Conservation (phyloP, 2,329 filamentous ascomycete species). For the Xylariaceae sp. region DNA sequence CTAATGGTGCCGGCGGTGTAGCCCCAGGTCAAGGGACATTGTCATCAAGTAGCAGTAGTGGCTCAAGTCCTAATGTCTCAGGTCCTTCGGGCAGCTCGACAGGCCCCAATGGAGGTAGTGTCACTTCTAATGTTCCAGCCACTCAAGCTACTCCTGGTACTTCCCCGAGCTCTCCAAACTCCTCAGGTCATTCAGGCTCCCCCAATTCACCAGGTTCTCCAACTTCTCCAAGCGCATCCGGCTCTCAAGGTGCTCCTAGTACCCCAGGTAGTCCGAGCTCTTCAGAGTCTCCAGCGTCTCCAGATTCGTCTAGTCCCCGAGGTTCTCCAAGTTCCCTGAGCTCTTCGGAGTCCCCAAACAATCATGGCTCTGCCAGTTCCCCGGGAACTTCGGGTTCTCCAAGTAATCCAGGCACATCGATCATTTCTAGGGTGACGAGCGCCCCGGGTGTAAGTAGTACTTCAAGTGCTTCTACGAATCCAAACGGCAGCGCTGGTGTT, state of each 20-base stretch:
- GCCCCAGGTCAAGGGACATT: conserved; percentile 14
- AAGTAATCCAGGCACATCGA: neutral
- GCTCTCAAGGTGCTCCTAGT: neutral
- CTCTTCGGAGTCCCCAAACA: neutral
- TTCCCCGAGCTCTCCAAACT: neutral
- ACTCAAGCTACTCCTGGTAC: conserved; percentile 1
- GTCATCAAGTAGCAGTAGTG: conserved; percentile 7
- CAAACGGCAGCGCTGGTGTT: conserved; percentile 10
- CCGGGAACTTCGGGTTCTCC: neutral
- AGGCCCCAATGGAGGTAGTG: neutral
- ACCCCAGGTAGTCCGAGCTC: neutral
- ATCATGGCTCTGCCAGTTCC: neutral
- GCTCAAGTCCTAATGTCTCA: conserved; percentile 2
- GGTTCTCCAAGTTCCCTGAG: neutral
- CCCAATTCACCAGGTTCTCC: neutral
- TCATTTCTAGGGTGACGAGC: neutral
- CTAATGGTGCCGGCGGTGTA: conserved; percentile 8
- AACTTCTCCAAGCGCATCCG: neutral
- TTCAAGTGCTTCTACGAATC: conserved; percentile 5
- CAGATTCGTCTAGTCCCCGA: neutral
- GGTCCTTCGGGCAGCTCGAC: conserved; percentile 1
- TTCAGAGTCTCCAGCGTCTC: neutral
- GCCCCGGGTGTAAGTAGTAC: neutral
- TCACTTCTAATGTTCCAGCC: neutral
- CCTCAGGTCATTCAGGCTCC: neutral